Conservation (phyloP, 2,329 filamentous ascomycete species). For the Cercospora sesami region DNA sequence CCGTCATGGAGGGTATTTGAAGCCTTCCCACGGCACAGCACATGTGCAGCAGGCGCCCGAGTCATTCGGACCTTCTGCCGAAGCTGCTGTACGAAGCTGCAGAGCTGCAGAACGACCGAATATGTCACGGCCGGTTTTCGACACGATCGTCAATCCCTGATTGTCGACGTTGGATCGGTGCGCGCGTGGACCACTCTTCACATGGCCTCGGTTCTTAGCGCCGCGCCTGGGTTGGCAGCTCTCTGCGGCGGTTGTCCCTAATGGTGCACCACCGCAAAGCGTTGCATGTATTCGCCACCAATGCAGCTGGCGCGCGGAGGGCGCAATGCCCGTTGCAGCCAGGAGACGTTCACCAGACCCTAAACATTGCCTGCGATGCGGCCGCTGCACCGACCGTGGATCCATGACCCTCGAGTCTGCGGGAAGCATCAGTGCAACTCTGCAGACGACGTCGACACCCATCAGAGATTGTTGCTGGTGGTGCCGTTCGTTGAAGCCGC, state of each 20-base stretch:
- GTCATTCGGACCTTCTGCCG: neutral
- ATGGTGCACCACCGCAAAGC: neutral
- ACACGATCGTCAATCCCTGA: neutral
- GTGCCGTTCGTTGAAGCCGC: too few relatives aligned
- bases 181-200: neutral
- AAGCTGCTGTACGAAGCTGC: neutral
- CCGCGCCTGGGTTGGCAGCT: neutral
- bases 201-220: neutral
- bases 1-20: neutral
- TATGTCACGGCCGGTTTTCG: neutral
- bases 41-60: neutral
- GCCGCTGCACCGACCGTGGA: too few relatives aligned
- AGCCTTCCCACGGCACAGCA: neutral
- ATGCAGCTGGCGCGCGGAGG: neutral
- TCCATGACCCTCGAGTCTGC: too few relatives aligned
- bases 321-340: neutral
- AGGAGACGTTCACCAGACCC: neutral
- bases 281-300: neutral
- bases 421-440: too few relatives aligned
- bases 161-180: neutral
- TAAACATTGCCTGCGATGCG: too few relatives aligned
- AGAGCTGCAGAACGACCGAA: neutral
- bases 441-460: too few relatives aligned
- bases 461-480: too few relatives aligned
- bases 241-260: neutral